Evolutionary conservation across 2,329 filamentous ascomycete species (phyloP).

Genomic region (Hirsutella thompsonii): DNA sequence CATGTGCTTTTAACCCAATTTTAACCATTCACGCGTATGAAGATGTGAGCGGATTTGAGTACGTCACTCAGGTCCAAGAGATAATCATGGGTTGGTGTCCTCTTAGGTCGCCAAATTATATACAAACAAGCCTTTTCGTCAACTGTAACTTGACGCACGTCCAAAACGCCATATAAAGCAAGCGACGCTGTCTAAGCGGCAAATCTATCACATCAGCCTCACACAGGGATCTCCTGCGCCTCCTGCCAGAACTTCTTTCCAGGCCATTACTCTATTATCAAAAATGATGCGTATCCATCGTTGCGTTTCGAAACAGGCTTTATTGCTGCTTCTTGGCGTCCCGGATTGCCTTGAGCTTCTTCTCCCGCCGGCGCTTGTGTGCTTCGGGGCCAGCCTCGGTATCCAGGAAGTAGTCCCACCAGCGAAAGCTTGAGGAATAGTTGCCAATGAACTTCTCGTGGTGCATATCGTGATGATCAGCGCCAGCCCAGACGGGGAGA

Average conservation of each 20-base stretch:
- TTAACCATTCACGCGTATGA: too few species aligned
- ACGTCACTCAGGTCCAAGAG: background rate
- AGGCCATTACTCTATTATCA: background rate
- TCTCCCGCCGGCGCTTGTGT: slow-evolving; percentile 69
- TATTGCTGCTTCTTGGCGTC: slow-evolving; percentile 55
- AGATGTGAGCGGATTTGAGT: background rate
- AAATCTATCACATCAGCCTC: slow-evolving; percentile 5
- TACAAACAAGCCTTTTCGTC: slow-evolving; percentile 15
- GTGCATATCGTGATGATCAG: slow-evolving; percentile 91
- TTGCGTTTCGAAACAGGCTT: slow-evolving; percentile 4
- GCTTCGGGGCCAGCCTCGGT: slow-evolving; percentile 88
- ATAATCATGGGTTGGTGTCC: background rate
- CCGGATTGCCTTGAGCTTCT: slow-evolving; percentile 51
- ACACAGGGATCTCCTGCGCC: background rate
- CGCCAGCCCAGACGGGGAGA: slow-evolving; percentile 95
- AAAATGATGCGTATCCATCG: background rate
- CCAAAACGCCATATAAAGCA: slow-evolving; percentile 17
- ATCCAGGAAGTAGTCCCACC: slow-evolving; percentile 94
- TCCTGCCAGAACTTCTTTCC: background rate
- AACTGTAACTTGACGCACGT: slow-evolving; percentile 12
- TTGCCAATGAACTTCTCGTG: slow-evolving; percentile 99
- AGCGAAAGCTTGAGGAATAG: slow-evolving; percentile 94
- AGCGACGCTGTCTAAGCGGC: slow-evolving; percentile 7
- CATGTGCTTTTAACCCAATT: too few species aligned
- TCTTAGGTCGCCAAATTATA: slow-evolving; percentile 8